Evolutionary conservation across 2,329 filamentous ascomycete genomes (phyloP).

Genomic region (Albophoma yamanashiensis): DNA sequence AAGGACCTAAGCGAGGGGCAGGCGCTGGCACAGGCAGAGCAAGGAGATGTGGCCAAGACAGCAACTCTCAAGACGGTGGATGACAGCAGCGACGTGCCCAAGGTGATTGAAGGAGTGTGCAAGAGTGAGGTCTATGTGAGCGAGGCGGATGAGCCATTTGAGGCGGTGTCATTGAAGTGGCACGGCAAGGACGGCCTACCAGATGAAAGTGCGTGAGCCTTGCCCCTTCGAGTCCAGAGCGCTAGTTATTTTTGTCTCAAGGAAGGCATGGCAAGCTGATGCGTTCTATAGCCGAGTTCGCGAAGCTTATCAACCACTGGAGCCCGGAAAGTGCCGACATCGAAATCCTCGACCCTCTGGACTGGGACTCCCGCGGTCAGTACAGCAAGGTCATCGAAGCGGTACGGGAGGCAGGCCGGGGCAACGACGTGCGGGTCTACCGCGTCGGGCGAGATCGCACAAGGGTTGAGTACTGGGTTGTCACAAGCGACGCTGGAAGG

Average conservation of each 20-base stretch:
- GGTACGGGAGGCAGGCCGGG: conserved; percentile 50
- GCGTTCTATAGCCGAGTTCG: conserved; percentile 50
- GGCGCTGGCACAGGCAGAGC: conserved; percentile 6
- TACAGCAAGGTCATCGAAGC: conserved; percentile 62
- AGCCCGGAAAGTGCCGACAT: conserved; percentile 44
- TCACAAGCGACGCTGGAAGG: conserved; percentile 51
- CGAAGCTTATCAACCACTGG: conserved; percentile 51
- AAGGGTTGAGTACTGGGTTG: conserved; percentile 69
- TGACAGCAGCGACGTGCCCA: conserved; percentile 48
- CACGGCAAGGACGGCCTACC: conserved; percentile 40
- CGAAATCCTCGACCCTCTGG: conserved; percentile 52
- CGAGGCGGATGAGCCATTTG: conserved; percentile 80
- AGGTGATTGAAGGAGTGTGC: conserved; percentile 36
- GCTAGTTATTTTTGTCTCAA: not conserved
- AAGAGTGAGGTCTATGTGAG: conserved; percentile 59
- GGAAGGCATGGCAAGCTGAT: not conserved
- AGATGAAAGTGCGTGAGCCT: conserved; percentile 44
- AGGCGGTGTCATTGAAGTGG: conserved; percentile 60
- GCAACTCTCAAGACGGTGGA: conserved; percentile 41
- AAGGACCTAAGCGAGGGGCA: conserved; percentile 52
- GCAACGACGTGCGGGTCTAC: conserved; percentile 66
- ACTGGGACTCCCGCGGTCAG: conserved; percentile 63
- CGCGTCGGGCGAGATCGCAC: conserved; percentile 51
- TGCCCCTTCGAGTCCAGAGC: not conserved
- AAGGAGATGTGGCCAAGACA: conserved; percentile 9